These are phyloP conservation scores for Rhododendron henanense DNA, from an alignment of 148 eudicot genomes.

Conservation along the genomic window DNA sequence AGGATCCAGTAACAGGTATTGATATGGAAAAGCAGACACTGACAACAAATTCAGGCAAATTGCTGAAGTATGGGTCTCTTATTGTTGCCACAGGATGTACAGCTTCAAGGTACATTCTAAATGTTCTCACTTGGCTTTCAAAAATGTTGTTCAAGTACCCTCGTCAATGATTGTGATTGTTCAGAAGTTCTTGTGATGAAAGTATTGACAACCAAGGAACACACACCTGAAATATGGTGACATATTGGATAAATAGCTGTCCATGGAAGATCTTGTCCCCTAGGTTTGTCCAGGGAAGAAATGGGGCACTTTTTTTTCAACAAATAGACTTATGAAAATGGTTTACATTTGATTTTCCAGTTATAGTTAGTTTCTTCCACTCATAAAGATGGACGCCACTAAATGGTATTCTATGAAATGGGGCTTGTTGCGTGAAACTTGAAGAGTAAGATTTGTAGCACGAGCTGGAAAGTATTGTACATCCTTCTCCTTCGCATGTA, in stretches of 20 bases:
- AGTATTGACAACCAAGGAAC: neutral
- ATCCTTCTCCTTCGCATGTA: neutral
- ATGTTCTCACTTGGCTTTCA: neutral
- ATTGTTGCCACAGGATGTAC: slow-evolving; percentile 92
- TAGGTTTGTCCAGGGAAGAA: neutral
- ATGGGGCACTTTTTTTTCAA: neutral
- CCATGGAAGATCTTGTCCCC: neutral
- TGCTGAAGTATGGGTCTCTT: slow-evolving; percentile 85
- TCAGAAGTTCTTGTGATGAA: neutral
- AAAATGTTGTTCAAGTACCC: neutral
- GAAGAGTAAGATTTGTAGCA: neutral
- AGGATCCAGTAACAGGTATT: slow-evolving; percentile 75
- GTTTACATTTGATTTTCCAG: neutral
- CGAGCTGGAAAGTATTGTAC: neutral
- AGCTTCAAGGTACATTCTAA: slow-evolving; percentile 67
- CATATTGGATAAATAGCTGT: neutral
- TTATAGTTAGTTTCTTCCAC: neutral
- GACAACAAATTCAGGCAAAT: slow-evolving; percentile 81
- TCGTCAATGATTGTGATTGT: neutral
- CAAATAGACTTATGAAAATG: neutral
- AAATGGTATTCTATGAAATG: neutral
- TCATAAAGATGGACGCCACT: neutral
- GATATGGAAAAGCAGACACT: slow-evolving; percentile 79
- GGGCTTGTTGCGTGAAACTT: neutral
- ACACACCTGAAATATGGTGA: neutral